Conservation (phyloP, 495 filamentous ascomycete species). For the Hypoxylon subgilvum region DNA sequence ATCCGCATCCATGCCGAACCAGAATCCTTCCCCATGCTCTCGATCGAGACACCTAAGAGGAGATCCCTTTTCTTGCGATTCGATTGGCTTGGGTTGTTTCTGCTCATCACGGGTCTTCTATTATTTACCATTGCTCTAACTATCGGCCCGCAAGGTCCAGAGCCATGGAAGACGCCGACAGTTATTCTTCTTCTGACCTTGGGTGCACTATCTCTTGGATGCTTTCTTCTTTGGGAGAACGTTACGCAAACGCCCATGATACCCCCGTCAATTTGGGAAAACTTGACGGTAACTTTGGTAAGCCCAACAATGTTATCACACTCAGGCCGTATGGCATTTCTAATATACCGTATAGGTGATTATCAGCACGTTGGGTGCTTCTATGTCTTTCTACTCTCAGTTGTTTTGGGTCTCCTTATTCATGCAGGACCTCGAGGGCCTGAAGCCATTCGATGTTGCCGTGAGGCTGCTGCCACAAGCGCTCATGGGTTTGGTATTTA, state of each 20-base stretch:
- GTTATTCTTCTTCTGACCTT: constrained; percentile 62
- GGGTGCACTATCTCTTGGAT: constrained; percentile 56
- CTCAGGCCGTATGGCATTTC: neutral
- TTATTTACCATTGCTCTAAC: constrained; percentile 44
- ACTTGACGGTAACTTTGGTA: constrained; percentile 44
- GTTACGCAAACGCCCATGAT: constrained; percentile 42
- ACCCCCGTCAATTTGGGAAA: constrained; percentile 44
- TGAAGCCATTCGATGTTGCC: constrained; percentile 43
- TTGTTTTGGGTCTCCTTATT: constrained; percentile 49
- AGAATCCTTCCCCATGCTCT: constrained; percentile 61
- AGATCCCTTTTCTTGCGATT: constrained; percentile 39
- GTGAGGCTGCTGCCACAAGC: constrained; percentile 45
- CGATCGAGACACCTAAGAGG: constrained; percentile 56
- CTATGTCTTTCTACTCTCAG: constrained; percentile 50
- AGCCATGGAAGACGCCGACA: constrained; percentile 64
- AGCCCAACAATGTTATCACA: neutral
- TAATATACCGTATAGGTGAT: constrained; percentile 31
- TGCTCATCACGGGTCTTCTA: constrained; percentile 43
- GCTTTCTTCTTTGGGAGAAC: constrained; percentile 63
- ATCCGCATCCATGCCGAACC: constrained; percentile 56
- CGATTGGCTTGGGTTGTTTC: constrained; percentile 42
- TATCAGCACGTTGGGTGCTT: constrained; percentile 39
- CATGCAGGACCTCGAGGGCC: constrained; percentile 45
- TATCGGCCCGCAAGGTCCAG: constrained; percentile 42
- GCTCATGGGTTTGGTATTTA: constrained; percentile 43